These are phyloP conservation scores for Lactarius sp. DNA, from an alignment of 768 basidiomycete genomes.

Conservation along the genomic window DNA sequence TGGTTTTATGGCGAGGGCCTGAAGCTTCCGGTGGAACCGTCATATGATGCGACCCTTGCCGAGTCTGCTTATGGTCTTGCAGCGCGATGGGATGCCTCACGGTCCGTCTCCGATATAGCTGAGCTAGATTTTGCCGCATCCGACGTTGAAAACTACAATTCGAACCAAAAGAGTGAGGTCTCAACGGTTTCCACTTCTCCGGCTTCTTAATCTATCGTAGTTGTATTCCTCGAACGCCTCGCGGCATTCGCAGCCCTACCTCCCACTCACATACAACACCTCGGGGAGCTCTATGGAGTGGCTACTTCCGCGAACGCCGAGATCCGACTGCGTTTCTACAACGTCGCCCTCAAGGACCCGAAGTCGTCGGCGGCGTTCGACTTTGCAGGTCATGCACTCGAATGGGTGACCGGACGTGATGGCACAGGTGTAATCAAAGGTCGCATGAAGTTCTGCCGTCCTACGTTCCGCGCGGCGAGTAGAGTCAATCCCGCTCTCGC, in stretches of 20 bases:
- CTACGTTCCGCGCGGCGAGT: constrained; percentile 51
- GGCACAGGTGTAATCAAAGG: constrained; percentile 62
- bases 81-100: constrained; percentile 64
- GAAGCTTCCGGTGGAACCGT: constrained; percentile 65
- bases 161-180: constrained; percentile 68
- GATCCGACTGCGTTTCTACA: constrained; percentile 74
- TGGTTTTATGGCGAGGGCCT: constrained; percentile 83
- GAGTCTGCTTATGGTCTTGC: constrained; percentile 68
- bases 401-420: constrained; percentile 64
- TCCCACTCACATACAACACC: constrained; percentile 48
- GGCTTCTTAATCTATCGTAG: constrained; percentile 34
- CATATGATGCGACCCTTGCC: constrained; percentile 72
- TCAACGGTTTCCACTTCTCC: not conserved
- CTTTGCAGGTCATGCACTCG: constrained; percentile 50
- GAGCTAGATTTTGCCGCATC: constrained; percentile 49
- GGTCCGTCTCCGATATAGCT: constrained; percentile 41
- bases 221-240: constrained; percentile 81
- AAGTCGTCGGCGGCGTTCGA: constrained; percentile 42
- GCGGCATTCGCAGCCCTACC: constrained; percentile 61
- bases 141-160: constrained; percentile 62
- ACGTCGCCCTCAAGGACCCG: constrained; percentile 54
- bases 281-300: constrained; percentile 49
- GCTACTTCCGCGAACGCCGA: constrained; percentile 67
- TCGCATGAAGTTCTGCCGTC: constrained; percentile 82
- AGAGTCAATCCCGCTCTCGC: constrained; percentile 54